These are phyloP conservation scores for Aspergillus alliaceus DNA, from an alignment of 2,329 filamentous ascomycete genomes.

Conservation along the genomic window DNA sequence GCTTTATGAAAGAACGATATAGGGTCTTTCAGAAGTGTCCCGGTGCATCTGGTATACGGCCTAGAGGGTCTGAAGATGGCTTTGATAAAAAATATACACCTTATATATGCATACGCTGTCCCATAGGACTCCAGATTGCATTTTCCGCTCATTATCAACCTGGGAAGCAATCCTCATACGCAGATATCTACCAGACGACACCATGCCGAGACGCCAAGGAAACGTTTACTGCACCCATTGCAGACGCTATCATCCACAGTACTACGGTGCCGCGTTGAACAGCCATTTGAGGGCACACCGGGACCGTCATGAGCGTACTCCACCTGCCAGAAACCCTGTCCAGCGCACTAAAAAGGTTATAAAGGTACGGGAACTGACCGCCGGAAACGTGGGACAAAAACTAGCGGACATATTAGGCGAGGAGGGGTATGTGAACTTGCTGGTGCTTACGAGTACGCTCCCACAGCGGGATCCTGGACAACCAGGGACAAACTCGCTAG, in stretches of 20 bases:
- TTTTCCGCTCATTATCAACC: neutral
- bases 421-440: too few species aligned
- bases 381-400: neutral
- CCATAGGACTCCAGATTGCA: too few species aligned
- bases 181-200: neutral
- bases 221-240: neutral
- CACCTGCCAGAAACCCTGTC: neutral
- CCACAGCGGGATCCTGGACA: too few species aligned
- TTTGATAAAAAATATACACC: neutral
- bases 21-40: neutral
- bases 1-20: neutral
- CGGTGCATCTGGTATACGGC: neutral
- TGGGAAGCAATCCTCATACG: neutral
- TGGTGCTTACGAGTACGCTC: too few species aligned
- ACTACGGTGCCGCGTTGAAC: neutral
- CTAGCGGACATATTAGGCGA: neutral
- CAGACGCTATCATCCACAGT: neutral
- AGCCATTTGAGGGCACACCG: neutral
- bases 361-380: neutral
- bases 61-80: neutral
- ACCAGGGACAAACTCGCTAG: neutral
- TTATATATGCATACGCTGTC: neutral
- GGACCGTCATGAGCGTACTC: neutral
- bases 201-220: neutral
- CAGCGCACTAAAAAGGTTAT: neutral